Evolutionary conservation across 768 basidiomycete species (phyloP).

Genomic region (Boletus barrowsii): DNA sequence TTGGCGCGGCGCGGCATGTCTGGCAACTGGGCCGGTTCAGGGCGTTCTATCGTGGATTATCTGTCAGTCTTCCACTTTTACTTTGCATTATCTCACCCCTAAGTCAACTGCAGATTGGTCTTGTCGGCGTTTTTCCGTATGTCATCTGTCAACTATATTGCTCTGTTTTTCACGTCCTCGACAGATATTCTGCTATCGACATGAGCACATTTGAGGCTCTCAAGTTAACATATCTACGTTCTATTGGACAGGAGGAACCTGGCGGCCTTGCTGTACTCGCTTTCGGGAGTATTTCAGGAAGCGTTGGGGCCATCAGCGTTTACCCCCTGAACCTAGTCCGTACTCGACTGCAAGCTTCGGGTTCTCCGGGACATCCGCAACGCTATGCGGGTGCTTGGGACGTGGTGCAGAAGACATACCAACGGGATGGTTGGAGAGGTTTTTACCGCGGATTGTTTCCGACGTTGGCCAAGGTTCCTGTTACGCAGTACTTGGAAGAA

Average conservation of each 20-base stretch:
- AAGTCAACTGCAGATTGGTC: constrained; percentile 64
- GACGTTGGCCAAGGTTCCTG: constrained; percentile 80
- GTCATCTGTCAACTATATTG: constrained; percentile 20
- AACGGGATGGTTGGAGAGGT: constrained; percentile 87
- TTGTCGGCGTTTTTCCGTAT: constrained; percentile 94
- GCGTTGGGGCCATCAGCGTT: constrained; percentile 89
- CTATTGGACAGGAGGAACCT: constrained; percentile 86
- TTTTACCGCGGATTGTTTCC: constrained; percentile 93
- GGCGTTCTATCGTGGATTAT: constrained; percentile 88
- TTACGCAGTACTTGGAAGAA: not conserved
- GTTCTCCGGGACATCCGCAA: constrained; percentile 92
- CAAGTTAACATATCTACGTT: constrained; percentile 84
- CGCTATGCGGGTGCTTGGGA: constrained; percentile 86
- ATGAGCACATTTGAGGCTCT: constrained; percentile 97
- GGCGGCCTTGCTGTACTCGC: constrained; percentile 82
- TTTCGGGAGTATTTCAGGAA: constrained; percentile 91
- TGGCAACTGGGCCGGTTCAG: constrained; percentile 77
- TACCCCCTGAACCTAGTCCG: constrained; percentile 92
- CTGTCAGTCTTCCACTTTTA: constrained; percentile 52
- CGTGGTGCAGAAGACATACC: constrained; percentile 76
- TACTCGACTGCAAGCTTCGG: constrained; percentile 93
- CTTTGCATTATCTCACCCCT: constrained; percentile 10
- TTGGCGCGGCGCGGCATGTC: constrained; percentile 64
- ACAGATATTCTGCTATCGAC: constrained; percentile 89
- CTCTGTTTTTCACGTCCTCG: constrained; percentile 2